Conservation (phyloP, 23 red algal species). For the Gracilaria domingensis region DNA sequence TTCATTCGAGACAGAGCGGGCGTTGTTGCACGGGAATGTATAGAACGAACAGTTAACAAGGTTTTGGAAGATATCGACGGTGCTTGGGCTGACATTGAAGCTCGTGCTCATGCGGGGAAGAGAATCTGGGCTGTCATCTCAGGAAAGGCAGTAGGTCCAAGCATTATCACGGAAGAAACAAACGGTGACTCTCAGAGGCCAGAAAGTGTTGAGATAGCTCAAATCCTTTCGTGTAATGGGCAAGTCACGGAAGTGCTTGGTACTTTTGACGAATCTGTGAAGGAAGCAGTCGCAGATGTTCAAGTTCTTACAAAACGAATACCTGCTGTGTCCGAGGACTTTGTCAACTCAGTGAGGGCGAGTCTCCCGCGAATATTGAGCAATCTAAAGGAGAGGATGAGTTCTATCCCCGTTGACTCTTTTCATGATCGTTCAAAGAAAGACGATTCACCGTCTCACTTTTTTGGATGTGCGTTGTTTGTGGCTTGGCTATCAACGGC, state of each 20-base stretch:
- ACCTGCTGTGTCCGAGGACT: constrained; percentile 24
- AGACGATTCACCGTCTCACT: constrained; percentile 3
- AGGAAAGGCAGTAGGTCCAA: constrained; percentile 25
- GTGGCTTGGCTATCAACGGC: constrained; percentile 52
- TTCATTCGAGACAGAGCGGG: constrained; percentile 63
- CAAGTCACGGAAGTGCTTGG: constrained; percentile 38
- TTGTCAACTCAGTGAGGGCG: constrained; percentile 30
- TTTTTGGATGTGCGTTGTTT: constrained; percentile 40
- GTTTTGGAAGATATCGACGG: constrained; percentile 42
- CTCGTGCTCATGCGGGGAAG: constrained; percentile 34
- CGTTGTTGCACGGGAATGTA: constrained; percentile 39
- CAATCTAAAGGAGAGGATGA: constrained; percentile 13
- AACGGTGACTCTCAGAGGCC: not conserved
- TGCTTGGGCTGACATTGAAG: constrained; percentile 37
- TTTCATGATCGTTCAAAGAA: not conserved
- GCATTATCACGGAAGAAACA: constrained; percentile 11
- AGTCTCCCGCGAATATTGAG: constrained; percentile 44
- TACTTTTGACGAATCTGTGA: constrained; percentile 41
- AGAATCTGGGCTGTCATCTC: constrained; percentile 51
- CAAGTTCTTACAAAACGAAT: constrained; percentile 43
- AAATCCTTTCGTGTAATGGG: constrained; percentile 39
- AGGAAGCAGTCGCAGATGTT: constrained; percentile 38
- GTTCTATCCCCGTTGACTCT: constrained; percentile 34
- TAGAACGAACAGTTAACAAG: constrained; percentile 45
- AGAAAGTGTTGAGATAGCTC: constrained; percentile 18